Conservation (phyloP, 192 early-diverging fungal genomes). For the Coemansia sp. region DNA sequence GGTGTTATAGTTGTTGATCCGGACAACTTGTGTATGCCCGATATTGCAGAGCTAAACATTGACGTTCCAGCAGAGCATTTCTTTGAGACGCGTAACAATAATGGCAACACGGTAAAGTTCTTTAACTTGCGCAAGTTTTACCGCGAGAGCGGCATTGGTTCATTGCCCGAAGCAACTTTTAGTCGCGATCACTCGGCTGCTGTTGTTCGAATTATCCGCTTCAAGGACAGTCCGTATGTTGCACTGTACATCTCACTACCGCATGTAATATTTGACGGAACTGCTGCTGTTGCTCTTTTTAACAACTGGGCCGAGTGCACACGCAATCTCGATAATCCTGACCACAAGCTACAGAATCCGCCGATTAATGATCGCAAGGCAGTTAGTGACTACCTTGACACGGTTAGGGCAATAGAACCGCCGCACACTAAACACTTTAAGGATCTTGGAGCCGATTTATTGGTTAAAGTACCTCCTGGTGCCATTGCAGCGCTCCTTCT, state of each 20-base stretch:
- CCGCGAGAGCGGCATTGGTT: conserved; percentile 15
- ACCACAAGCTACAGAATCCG: conserved; percentile 9
- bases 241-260: conserved; percentile 32
- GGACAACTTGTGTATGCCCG: conserved; percentile 31
- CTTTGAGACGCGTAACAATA: conserved; percentile 10
- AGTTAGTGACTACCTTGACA: conserved; percentile 27
- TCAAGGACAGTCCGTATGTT: conserved; percentile 31
- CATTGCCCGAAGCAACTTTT: conserved; percentile 30
- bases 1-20: conserved; percentile 33
- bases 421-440: conserved; percentile 36
- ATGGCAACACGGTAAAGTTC: conserved; percentile 16
- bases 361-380: conserved; percentile 27
- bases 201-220: conserved; percentile 34
- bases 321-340: conserved; percentile 21
- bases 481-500: conserved; percentile 38
- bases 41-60: conserved; percentile 29
- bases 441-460: conserved; percentile 5
- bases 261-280: conserved; percentile 44
- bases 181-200: conserved; percentile 26
- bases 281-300: conserved; percentile 16
- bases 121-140: conserved; percentile 44
- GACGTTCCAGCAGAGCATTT: conserved; percentile 31
- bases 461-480: conserved; percentile 1
- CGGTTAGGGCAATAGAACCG: conserved; percentile 19
- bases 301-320: conserved; percentile 44